Conservation (phyloP, 176 grass and related monocot species). For the Oryza coarctata region DNA sequence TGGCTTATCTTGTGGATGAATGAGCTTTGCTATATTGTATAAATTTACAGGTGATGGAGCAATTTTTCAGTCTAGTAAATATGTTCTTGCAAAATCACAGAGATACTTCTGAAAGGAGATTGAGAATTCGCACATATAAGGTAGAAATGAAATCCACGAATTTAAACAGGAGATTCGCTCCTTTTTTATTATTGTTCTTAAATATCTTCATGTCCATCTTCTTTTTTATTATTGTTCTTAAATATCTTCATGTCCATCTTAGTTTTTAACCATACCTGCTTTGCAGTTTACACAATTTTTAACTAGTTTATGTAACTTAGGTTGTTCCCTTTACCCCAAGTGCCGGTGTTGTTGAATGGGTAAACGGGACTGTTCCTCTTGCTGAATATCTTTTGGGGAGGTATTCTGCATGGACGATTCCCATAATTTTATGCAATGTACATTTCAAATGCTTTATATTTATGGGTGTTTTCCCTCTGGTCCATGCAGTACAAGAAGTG, state of each 20-base stretch:
- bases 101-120: slow-evolving; percentile 88
- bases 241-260: neutral
- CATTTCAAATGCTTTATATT: slow-evolving; percentile 24
- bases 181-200: neutral
- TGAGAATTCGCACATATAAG: slow-evolving; percentile 96
- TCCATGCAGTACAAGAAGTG: slow-evolving; percentile 65
- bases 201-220: neutral
- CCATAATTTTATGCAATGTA: slow-evolving; percentile 15
- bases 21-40: neutral
- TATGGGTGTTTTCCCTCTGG: slow-evolving; percentile 18
- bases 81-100: slow-evolving; percentile 90
- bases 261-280: slow-evolving; percentile 3
- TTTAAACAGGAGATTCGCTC: neutral
- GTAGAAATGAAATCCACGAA: slow-evolving; percentile 34
- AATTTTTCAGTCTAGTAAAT: slow-evolving; percentile 97
- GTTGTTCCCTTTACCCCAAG: slow-evolving; percentile 98
- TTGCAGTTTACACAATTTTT: slow-evolving; percentile 19
- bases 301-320: slow-evolving; percentile 42
- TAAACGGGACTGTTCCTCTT: slow-evolving; percentile 82
- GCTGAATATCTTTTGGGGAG: slow-evolving; percentile 91
- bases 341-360: slow-evolving; percentile 98
- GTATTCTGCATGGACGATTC: slow-evolving; percentile 43
- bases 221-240: neutral
- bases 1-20: neutral
- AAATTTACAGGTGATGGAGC: slow-evolving; percentile 91